Conservation (phyloP, 1,139 yeast species). For the Candida dubliniensis region DNA sequence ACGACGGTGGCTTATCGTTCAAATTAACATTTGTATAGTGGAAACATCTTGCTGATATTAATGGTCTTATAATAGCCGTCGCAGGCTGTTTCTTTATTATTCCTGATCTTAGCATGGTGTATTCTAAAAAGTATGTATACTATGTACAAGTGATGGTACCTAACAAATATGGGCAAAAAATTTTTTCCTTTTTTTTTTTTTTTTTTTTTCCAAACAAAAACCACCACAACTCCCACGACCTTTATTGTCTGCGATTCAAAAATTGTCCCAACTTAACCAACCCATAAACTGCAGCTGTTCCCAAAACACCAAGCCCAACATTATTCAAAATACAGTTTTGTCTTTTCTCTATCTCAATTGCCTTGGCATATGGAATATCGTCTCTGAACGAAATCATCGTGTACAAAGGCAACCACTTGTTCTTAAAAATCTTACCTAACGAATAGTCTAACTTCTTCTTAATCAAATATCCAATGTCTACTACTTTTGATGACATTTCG, state of each 20-base stretch:
- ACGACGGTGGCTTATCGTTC: constrained; percentile 23
- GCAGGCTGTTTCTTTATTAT: constrained; percentile 6
- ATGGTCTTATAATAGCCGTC: background rate
- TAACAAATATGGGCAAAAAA: constrained; percentile 5
- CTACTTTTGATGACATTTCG: constrained; percentile 87
- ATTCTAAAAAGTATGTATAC: background rate
- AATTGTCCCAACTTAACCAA: constrained; percentile 9
- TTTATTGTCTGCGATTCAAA: constrained; percentile 2
- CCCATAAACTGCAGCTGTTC: constrained; percentile 16
- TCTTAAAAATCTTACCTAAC: constrained; percentile 51
- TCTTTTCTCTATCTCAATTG: constrained; percentile 54
- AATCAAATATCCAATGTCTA: constrained; percentile 58
- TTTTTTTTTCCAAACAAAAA: background rate
- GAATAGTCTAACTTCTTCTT: constrained; percentile 69
- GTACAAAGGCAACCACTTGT: constrained; percentile 78
- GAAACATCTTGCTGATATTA: constrained; percentile 14
- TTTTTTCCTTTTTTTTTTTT: background rate
- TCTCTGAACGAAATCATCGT: constrained; percentile 90
- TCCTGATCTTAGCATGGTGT: constrained; percentile 9
- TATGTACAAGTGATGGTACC: constrained; percentile 4
- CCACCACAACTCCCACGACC: background rate
- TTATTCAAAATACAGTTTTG: constrained; percentile 46
- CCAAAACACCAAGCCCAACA: constrained; percentile 24
- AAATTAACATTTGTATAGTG: constrained; percentile 12
- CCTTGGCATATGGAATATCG: constrained; percentile 75